These are phyloP conservation scores for Medicago ruthenica DNA, from an alignment of 306 rosid species.

Conservation along the genomic window DNA sequence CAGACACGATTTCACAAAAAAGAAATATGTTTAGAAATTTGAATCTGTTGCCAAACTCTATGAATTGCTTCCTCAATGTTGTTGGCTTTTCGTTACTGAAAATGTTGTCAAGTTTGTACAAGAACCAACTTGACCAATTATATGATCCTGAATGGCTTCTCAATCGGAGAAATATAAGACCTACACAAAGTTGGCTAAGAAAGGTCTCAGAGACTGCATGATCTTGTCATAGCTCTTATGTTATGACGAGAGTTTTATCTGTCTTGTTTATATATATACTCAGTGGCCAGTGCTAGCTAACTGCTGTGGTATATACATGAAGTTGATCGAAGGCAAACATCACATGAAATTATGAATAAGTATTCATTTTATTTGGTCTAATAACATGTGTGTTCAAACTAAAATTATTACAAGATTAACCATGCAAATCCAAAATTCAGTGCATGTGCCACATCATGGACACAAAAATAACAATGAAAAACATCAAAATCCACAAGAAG, in stretches of 20 bases:
- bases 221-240: too few species aligned
- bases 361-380: not conserved
- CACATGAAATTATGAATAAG: not conserved
- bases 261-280: not conserved
- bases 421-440: conserved; percentile 33
- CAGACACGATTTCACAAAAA: too few species aligned
- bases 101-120: not conserved
- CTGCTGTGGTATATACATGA: not conserved
- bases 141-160: not conserved
- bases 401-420: conserved; percentile 44
- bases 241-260: not conserved
- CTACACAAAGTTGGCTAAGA: not conserved
- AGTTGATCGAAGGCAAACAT: not conserved
- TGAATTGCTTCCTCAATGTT: not conserved
- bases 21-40: too few species aligned
- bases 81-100: not conserved
- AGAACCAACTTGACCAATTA: not conserved
- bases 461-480: conserved; percentile 29
- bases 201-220: not conserved
- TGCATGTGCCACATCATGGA: conserved; percentile 37
- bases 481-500: conserved; percentile 15
- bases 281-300: too few species aligned
- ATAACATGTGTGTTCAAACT: conserved; percentile 29
- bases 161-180: not conserved
- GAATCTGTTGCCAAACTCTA: not conserved